A percentile compares a stretch with the other conserved stretches of the same genome.
These are phyloP conservation scores for Beauveria medogensis DNA, from an alignment of 2,329 filamentous ascomycete genomes.

Conservation along the genomic window DNA sequence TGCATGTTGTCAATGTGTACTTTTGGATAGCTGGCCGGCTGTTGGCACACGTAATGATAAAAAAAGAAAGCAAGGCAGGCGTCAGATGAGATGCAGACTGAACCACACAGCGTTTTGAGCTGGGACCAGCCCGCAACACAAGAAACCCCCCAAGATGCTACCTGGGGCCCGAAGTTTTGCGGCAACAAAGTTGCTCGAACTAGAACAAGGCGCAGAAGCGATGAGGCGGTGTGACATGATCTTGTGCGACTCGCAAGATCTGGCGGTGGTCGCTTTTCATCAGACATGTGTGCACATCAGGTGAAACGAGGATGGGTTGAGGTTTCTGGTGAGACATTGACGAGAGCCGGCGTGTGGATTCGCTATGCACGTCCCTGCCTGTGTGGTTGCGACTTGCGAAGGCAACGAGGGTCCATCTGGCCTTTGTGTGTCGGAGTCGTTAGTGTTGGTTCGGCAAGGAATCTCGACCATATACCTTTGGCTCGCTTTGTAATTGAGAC, in stretches of 20 bases:
- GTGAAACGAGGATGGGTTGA: neutral
- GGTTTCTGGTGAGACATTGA: neutral
- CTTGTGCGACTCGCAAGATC: slow-evolving; percentile 5
- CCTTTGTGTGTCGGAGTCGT: neutral
- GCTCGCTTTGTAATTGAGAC: neutral
- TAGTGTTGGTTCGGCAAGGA: slow-evolving; percentile 1
- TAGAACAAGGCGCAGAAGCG: neutral
- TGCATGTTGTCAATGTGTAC: too few species aligned
- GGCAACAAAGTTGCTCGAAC: neutral
- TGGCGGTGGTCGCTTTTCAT: slow-evolving; percentile 2
- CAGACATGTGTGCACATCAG: neutral
- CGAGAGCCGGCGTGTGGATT: neutral
- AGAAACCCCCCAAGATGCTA: neutral
- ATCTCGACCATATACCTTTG: neutral
- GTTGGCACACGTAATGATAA: too few species aligned
- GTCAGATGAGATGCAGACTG: neutral
- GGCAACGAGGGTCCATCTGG: neutral
- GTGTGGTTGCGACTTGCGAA: neutral
- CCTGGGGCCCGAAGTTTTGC: neutral
- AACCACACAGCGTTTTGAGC: neutral
- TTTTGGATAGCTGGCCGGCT: too few species aligned
- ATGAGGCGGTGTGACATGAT: neutral
- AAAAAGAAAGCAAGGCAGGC: neutral
- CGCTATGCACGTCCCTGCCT: neutral
- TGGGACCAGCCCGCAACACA: neutral